Evolutionary conservation across 441 rosid genomes (phyloP), one percentile per base, ranked within the genome.

Genomic region (Macaranga tanarius): DNA sequence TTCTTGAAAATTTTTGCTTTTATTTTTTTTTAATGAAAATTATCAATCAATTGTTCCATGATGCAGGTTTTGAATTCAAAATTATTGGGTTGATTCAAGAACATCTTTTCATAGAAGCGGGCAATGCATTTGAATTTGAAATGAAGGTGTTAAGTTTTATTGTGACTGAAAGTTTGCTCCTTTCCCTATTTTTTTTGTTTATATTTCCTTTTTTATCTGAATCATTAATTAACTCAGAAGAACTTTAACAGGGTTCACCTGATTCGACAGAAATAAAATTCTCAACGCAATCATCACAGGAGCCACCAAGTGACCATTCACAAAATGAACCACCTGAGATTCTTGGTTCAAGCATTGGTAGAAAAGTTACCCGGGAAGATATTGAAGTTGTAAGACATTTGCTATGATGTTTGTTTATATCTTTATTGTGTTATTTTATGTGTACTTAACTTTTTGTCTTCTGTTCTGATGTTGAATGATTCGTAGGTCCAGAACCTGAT

Each of bases 401-500:
- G 13, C 13, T 61, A 44, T 15, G 13, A n/a, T 50, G 22, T 26
- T 4, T 22, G n/a, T 48, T 16, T 61, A 34, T 15, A 26, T 13
- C 7, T 1, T 19, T 12, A 60, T 28, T 58, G 22, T 47, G 45
- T 26, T 45, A 8, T 45, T 19, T 3, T 44, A 26, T 47, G 6
- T 47, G 17, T 13, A 8, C 1, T 42, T 38, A 11, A 47, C 38
- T 48, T 15, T 34, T 26, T 40, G 3, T 11, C 17, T 52, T 67
- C 1, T 56, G 10, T 22, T 23, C 4, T 42, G 15, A 40, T 38
- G 26, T 17, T 17, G 60, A 12, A 10, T 57, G 57, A 19, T 31
- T 16, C 23, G 6, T 82, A 93, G 98, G 98, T 93, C 73, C 96
- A 90, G 80, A 89, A 90, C 83, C 86, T 93, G 56, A 93, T 93